Evolutionary conservation across 345 rosid species (phyloP), one percentile per base, ranked within the genome.

Genomic region (Populus deltoides): DNA sequence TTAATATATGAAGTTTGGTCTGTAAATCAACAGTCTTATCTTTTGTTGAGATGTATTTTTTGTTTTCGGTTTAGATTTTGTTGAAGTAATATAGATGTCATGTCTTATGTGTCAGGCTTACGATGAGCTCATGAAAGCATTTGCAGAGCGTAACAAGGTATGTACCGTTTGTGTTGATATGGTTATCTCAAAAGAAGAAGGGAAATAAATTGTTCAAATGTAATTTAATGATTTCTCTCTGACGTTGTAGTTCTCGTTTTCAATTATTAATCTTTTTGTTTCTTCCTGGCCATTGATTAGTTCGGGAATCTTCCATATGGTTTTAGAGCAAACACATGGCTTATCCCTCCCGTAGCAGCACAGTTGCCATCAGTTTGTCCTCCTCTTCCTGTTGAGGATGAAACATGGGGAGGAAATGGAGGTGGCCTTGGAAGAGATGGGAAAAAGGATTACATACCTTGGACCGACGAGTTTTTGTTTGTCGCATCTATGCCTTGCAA

Each of bases 301-400:
- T 93, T 96, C 86, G 98, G 98, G 77, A 96, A 93, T 89, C 94
- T 93, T 89, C 98, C 98, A 51, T 93, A 89, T 84, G 99, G 98
- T 12, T 96, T 96, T 81, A 89, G 98, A 86, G 94, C 99, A 76
- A 96, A 96, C 86, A 96, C 98, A 9, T 96, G 99, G 98, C 97
- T 96, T 77, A 84, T 90, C 76, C 94, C 97, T 75, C 97, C 97
- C 22, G 71, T 87, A 24, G 94, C 93, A 35, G 94, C 95, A 15
- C 97, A 90, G 81, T 83, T 84, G 77, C 92, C 95, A 33, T 87
- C 93, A 67, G 78, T 73, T 36, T 92, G 91, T 82, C 97, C 97
- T 27, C 84, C 91, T 75, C 90, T 93, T 51, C 95, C 99, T 33
- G 83, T 81, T 6, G 98, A 96, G 91, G 98, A 93, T 86, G 97